Evolutionary conservation across 805 yeast species (phyloP).

Genomic region (Wickerhamomyces chambardii): DNA sequence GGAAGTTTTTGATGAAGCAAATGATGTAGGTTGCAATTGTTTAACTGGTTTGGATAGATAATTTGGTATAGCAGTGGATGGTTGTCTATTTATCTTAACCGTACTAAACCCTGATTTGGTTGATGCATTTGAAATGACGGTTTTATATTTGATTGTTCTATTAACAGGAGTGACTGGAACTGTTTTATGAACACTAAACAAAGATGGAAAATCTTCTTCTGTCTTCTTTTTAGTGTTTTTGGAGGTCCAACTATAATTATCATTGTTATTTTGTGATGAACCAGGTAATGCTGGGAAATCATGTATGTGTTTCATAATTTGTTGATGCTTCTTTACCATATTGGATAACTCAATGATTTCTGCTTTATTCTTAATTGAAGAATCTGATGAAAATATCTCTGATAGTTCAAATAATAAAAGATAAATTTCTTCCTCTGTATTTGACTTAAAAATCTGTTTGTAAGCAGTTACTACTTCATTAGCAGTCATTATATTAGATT

Average conservation of each 20-base stretch:
- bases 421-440: slow-evolving; percentile 38
- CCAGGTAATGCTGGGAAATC: slow-evolving; percentile 43
- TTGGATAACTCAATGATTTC: slow-evolving; percentile 29
- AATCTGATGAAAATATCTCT: slow-evolving; percentile 35
- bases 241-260: slow-evolving; percentile 2
- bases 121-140: slow-evolving; percentile 4
- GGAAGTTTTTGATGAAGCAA: slow-evolving; percentile 7
- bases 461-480: slow-evolving; percentile 37
- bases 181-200: slow-evolving; percentile 8
- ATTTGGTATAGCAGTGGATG: slow-evolving; percentile 17
- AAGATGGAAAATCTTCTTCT: slow-evolving; percentile 21
- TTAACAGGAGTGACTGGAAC: slow-evolving; percentile 11
- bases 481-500: slow-evolving; percentile 36
- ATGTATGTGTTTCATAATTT: slow-evolving; percentile 20
- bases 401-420: slow-evolving; percentile 52
- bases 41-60: slow-evolving; percentile 15
- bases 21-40: slow-evolving; percentile 8
- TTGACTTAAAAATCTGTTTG: slow-evolving; percentile 33
- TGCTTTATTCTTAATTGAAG: slow-evolving; percentile 22
- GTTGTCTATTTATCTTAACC: slow-evolving; percentile 6
- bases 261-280: slow-evolving; percentile 4
- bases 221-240: slow-evolving; percentile 10
- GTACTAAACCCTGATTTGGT: slow-evolving; percentile 2
- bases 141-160: slow-evolving; percentile 12
- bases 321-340: slow-evolving; percentile 17